Evolutionary conservation across 306 rosid species (phyloP).

Genomic region (Vigna nakashimae): DNA sequence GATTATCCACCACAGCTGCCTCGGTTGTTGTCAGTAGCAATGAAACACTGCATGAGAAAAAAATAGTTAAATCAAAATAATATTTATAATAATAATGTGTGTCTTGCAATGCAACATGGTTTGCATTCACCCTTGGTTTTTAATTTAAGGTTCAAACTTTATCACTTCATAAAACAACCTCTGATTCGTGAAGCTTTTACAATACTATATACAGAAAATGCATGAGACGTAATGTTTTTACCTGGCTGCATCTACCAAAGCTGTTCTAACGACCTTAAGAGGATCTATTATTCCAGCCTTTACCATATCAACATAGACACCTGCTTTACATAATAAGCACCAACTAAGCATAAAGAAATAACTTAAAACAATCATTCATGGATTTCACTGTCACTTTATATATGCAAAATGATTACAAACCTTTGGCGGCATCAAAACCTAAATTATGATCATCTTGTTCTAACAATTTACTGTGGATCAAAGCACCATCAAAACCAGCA

Average conservation of each 20-base stretch:
- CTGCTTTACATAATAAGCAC: constrained; percentile 54
- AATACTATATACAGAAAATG: background rate
- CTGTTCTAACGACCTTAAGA: constrained; percentile 89
- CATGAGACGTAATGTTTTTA: constrained; percentile 41
- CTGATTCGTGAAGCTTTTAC: background rate
- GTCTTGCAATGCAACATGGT: background rate
- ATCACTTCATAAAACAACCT: background rate
- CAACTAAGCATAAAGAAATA: constrained; percentile 16
- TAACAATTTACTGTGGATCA: constrained; percentile 79
- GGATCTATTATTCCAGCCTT: constrained; percentile 92
- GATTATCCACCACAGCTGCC: constrained; percentile 68
- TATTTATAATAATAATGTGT: background rate
- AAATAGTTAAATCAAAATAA: constrained; percentile 15
- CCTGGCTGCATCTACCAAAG: constrained; percentile 95
- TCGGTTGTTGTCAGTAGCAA: constrained; percentile 87
- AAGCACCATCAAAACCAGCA: constrained; percentile 88
- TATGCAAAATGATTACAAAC: constrained; percentile 49
- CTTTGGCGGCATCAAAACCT: constrained; percentile 88
- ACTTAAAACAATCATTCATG: background rate
- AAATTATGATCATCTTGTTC: constrained; percentile 75
- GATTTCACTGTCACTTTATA: constrained; percentile 6
- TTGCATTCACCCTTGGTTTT: constrained; percentile 13
- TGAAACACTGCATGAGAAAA: constrained; percentile 62
- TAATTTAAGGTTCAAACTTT: background rate
- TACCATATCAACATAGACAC: constrained; percentile 89